A percentile compares a stretch with the other conserved stretches of the same genome.
Evolutionary conservation across 441 rosid species (phyloP).

Genomic region (Arabidopsis lyrata): DNA sequence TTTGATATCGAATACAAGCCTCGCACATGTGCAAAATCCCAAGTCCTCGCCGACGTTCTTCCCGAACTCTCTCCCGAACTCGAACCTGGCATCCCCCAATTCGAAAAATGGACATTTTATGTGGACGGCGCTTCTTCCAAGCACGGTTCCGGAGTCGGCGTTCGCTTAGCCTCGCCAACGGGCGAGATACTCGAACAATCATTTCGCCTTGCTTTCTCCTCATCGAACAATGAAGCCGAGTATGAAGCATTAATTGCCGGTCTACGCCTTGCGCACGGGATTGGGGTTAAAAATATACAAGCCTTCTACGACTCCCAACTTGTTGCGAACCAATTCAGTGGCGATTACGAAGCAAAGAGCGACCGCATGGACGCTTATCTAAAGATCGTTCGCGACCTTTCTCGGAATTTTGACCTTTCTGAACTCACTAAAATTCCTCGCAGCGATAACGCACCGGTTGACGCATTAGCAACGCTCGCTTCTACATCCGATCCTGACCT

Average conservation of each 20-base stretch:
- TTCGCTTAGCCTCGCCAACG: not conserved
- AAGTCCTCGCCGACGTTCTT: not conserved
- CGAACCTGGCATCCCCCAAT: no score
- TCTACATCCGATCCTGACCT: no score
- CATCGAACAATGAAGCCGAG: not conserved
- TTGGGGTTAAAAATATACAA: no score
- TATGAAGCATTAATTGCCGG: not conserved
- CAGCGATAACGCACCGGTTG: no score
- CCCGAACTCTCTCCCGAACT: not conserved
- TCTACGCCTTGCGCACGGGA: not conserved
- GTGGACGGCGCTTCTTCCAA: not conserved
- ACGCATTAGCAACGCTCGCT: no score
- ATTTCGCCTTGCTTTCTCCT: no score
- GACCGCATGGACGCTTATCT: no score
- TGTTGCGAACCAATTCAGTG: no score
- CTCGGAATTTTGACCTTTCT: no score
- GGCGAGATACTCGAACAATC: not conserved
- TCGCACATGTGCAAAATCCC: not conserved
- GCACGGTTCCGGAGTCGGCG: not conserved
- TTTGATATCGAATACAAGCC: not conserved
- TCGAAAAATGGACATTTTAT: not conserved
- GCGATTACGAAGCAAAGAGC: no score
- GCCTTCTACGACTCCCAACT: not conserved
- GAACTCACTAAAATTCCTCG: no score
- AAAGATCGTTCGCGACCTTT: no score